These are phyloP conservation scores for Suillus americanus DNA, from an alignment of 768 basidiomycete species.

Conservation along the genomic window DNA sequence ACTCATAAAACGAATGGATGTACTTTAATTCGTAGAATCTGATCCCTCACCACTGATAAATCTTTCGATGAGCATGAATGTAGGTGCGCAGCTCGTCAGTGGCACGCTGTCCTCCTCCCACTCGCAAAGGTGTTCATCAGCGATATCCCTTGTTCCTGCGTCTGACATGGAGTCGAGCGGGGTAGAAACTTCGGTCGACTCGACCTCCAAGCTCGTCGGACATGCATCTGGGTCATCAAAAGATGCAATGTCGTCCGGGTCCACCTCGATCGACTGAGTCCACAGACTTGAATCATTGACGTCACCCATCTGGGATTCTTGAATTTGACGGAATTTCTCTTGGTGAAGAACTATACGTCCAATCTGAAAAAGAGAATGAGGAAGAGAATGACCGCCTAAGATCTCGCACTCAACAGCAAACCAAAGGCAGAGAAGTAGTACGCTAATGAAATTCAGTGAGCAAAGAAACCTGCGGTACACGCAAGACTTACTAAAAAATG, in stretches of 20 bases:
- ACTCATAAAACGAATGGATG: neutral
- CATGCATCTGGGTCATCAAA: neutral
- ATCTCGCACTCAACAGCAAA: constrained; percentile 1
- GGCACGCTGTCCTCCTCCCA: neutral
- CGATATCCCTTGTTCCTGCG: neutral
- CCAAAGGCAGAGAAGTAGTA: neutral
- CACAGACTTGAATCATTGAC: neutral
- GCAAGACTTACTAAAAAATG: constrained; percentile 18
- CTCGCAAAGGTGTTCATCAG: neutral
- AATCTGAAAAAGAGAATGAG: neutral
- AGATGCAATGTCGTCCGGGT: neutral
- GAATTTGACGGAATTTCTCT: neutral
- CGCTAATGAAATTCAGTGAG: neutral
- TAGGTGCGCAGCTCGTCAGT: neutral
- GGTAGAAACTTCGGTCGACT: neutral
- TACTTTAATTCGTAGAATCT: neutral
- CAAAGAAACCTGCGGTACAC: neutral
- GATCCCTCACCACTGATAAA: neutral
- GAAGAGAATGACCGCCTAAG: neutral
- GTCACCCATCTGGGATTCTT: neutral
- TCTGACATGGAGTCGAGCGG: too few species aligned
- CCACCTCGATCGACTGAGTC: neutral
- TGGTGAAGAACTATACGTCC: neutral
- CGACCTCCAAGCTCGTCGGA: neutral
- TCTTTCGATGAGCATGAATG: neutral